A percentile compares a stretch with the other conserved stretches of the same genome.
Evolutionary conservation across 2,329 filamentous ascomycete species (phyloP).

Genomic region (Talaromyces sp.): DNA sequence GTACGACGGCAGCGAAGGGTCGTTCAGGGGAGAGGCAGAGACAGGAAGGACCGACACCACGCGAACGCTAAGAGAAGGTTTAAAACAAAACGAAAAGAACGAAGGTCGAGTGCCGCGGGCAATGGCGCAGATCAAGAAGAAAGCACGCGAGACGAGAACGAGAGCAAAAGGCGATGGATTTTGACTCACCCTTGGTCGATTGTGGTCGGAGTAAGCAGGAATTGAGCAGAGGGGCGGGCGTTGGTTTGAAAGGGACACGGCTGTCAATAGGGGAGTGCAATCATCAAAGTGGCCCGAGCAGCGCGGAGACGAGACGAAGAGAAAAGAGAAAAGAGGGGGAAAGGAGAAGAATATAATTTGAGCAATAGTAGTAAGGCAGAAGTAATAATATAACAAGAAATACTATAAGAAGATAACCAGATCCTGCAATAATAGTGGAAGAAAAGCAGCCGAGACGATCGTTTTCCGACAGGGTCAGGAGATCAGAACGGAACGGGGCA

Average conservation of each 20-base stretch:
- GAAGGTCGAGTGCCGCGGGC: background rate
- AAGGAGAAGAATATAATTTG: background rate
- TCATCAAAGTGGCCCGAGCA: background rate
- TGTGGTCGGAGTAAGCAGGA: background rate
- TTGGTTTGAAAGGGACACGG: background rate
- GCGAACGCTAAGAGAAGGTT: background rate
- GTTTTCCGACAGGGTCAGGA: background rate
- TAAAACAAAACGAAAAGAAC: background rate
- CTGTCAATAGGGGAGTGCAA: background rate
- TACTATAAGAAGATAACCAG: background rate
- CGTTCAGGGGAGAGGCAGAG: background rate
- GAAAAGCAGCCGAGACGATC: background rate
- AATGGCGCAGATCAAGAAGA: background rate
- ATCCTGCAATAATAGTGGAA: background rate
- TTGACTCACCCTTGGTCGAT: background rate
- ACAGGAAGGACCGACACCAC: background rate
- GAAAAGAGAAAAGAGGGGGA: background rate
- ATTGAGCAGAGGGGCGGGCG: background rate
- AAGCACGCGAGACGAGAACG: background rate
- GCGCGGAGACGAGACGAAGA: background rate
- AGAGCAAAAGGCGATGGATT: background rate
- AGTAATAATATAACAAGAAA: background rate
- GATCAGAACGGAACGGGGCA: background rate
- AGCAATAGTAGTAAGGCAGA: background rate
- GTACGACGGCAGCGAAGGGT: background rate